Evolutionary conservation across 306 rosid genomes (phyloP), one percentile per base, ranked within the genome.

Genomic region (Trichosanthes cucumerina): DNA sequence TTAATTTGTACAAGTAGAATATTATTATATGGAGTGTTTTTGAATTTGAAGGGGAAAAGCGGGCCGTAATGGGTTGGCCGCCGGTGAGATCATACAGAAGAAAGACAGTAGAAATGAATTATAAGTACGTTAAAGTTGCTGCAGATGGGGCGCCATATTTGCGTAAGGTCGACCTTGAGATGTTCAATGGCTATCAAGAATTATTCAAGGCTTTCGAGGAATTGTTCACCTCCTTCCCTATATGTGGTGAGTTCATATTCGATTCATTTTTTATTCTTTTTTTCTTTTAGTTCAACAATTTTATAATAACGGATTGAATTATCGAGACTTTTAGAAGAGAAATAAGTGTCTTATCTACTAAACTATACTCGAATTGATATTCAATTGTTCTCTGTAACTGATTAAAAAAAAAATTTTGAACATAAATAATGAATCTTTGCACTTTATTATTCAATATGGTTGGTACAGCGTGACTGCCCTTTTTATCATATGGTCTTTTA

Each of bases 61-160:
- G 15, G 26, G 79, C 65, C 8, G 66, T 34, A 4, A 58, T 38
- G 50, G 79, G 79, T 18, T 76, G 79, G 79, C 79, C 79, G 19
- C 79, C 79, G 36, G 79, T 76, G 52, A 76, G 79, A 52, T 76
- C 65, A 57, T 52, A 76, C 26, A 54, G 79, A 76, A 76, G 3
- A 58, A 76, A 56, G 79, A 58, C 66, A 11, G 33, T 49, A 73
- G 79, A 53, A 76, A 53, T 56, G 68, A 76, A 6, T 6, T 36
- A n/a, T 4, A 53, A 76, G 5, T 76, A 56, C 23, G 79, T 76
- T 12, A 76, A 76, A 58, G 79, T 76, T 33, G 79, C 38, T 23
- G 79, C 59, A 0, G 79, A 76, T 56, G 79, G 79, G 16, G 79
- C 79, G 23, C 66, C 79, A 3, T 76, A 36, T 38, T 44, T 76